phyloP scores from a whole-genome alignment of 805 yeast species.

The Saccharomyces mikatae region DNA sequence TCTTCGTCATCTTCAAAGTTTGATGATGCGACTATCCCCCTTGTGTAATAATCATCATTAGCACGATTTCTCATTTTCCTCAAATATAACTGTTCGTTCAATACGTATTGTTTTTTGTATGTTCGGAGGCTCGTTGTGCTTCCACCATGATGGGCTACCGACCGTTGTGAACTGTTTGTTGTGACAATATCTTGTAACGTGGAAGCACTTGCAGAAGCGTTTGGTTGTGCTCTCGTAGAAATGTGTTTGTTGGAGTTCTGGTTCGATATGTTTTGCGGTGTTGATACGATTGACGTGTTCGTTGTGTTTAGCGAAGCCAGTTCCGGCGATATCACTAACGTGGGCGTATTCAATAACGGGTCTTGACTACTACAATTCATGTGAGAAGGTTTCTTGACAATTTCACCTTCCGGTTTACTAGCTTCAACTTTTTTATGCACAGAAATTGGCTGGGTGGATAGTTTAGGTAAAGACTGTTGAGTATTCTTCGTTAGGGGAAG shows the following conservation, averaged over 20 bases:
- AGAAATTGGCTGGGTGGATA: neutral
- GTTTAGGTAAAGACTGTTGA: neutral
- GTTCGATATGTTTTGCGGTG: slow-evolving; percentile 7
- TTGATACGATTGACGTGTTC: slow-evolving; percentile 15
- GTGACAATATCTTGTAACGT: neutral
- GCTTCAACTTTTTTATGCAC: neutral
- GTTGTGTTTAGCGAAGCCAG: slow-evolving; percentile 19
- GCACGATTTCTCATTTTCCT: slow-evolving; percentile 50
- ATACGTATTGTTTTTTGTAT: slow-evolving; percentile 21
- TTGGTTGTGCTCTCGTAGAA: neutral
- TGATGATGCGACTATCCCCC: slow-evolving; percentile 40
- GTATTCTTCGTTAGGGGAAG: neutral
- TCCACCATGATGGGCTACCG: neutral
- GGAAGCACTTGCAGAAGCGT: neutral
- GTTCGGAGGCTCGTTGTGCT: slow-evolving; percentile 7
- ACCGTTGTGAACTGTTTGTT: neutral
- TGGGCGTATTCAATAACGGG: slow-evolving; percentile 10
- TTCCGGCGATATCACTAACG: slow-evolving; percentile 22
- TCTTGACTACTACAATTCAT: neutral
- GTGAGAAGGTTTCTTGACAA: neutral
- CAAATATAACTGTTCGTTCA: slow-evolving; percentile 59
- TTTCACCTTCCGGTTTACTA: neutral
- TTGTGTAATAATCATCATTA: slow-evolving; percentile 61
- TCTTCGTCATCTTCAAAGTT: slow-evolving; percentile 20
- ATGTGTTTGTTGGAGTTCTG: slow-evolving; percentile 7